Conservation (phyloP, 2,329 filamentous ascomycete species). For the Alternaria sp. region DNA sequence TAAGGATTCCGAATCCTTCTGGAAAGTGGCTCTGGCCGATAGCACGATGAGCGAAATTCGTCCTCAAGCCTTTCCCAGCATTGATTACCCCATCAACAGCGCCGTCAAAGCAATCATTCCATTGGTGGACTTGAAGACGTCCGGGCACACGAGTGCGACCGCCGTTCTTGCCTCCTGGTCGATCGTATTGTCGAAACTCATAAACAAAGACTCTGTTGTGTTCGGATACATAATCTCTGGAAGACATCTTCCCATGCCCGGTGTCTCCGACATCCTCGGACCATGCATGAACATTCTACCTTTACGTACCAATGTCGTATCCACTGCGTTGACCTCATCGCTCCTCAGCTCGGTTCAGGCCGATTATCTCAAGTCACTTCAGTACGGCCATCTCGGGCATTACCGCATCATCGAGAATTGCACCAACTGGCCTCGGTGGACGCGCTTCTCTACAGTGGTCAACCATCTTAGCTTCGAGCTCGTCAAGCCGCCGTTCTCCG, state of each 20-base stretch:
- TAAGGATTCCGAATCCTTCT: neutral
- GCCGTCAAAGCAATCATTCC: slow-evolving; percentile 1
- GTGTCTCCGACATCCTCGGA: slow-evolving; percentile 2
- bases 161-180: slow-evolving; percentile 8
- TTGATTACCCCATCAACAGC: neutral
- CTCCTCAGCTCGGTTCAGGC: slow-evolving; percentile 5
- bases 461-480: slow-evolving; percentile 10
- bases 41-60: slow-evolving; percentile 4
- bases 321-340: neutral
- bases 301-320: neutral
- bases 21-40: slow-evolving; percentile 1
- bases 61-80: neutral
- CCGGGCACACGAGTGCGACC: slow-evolving; percentile 5
- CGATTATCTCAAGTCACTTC: slow-evolving; percentile 8
- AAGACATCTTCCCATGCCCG: slow-evolving; percentile 3
- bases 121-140: neutral
- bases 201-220: neutral
- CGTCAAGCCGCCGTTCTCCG: slow-evolving; percentile 1
- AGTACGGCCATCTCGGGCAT: slow-evolving; percentile 9
- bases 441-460: slow-evolving; percentile 8
- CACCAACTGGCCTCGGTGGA: slow-evolving; percentile 11
- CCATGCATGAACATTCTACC: slow-evolving; percentile 12
- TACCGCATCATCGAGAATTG: slow-evolving; percentile 10
- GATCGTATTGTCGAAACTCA: slow-evolving; percentile 3
- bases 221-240: slow-evolving; percentile 10